Base-by-base conservation (phyloP, 805 yeast genomes). In the Starmerella bombi region DNA sequence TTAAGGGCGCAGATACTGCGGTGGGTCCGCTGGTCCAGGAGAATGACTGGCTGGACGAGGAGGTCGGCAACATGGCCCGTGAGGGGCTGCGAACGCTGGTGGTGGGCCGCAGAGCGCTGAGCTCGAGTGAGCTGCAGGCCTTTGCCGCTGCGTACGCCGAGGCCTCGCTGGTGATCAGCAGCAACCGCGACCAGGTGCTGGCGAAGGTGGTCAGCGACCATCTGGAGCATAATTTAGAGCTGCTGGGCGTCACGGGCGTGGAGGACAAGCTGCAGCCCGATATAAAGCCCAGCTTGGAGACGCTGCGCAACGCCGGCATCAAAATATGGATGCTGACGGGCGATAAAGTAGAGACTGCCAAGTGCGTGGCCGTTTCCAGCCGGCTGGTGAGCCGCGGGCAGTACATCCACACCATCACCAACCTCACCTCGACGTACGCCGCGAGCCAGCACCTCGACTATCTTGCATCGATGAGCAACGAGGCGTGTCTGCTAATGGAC, bases 261-360 rank as follows among this genome's bases (percentile, higher is more conserved):
- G 99, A 91, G 57, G 99, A 91, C 58, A 82, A 84, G 57, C 68
- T 91, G 36, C 99, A 91, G 58, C 70, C 74, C 42, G 85, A 88
- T 58, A 95, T 93, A 36, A 88, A 88, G 60, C 71, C 93, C 0
- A 83, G 95, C 0, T 77, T 91, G 43, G 99, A 91, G 63, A 67
- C 86, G 27, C 67, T 91, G 50, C 72, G 98, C 51, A 91, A 93
- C 61, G 99, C 97, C 0, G 98, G 97, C 3, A 75, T 93, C 41
- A 86, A 86, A 54, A 91, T 91, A 38, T 91, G 99, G 99, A 93
- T 91, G 98, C 65, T 91, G 36, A 91, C 99, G 0, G 99, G 99
- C 50, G 99, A 91, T 59, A 91, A 91, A 59, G 97, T 91, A 5
- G 99, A 91, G 62, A 91, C 99, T 0, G 98, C 98, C 1, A 75